Evolutionary conservation across 208 protist genomes (phyloP).

Genomic region (Leptomonas seymouri): DNA sequence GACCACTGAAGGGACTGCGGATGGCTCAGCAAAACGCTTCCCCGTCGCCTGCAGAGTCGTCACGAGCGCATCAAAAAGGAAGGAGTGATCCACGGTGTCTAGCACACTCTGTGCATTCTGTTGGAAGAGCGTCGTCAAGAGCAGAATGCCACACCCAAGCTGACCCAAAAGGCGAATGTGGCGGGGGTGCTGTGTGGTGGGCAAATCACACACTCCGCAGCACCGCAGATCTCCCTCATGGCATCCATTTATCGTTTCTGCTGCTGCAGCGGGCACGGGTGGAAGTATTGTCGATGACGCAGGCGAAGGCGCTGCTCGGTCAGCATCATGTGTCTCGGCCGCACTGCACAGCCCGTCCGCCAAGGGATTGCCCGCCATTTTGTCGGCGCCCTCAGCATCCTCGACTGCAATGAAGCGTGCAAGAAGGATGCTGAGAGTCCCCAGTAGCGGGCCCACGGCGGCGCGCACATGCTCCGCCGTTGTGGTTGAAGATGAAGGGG

Average conservation of each 20-base stretch:
- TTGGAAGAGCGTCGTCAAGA: slow-evolving; percentile 44
- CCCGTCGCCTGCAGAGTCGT: slow-evolving; percentile 36
- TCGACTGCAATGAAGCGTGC: slow-evolving; percentile 41
- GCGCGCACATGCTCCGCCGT: slow-evolving; percentile 14
- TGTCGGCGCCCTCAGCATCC: not conserved
- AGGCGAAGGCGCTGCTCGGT: not conserved
- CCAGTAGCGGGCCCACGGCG: slow-evolving; percentile 14
- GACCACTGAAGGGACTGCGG: not conserved
- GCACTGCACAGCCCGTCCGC: not conserved
- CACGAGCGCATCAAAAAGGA: slow-evolving; percentile 60
- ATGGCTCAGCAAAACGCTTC: slow-evolving; percentile 15
- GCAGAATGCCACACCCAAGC: slow-evolving; percentile 49
- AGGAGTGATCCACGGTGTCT: slow-evolving; percentile 60
- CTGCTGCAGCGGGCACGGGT: not conserved
- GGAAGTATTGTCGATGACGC: not conserved
- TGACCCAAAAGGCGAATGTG: slow-evolving; percentile 39
- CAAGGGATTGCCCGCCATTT: not conserved
- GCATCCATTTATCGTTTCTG: no score
- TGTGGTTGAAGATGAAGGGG: no score
- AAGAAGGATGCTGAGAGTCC: slow-evolving; percentile 39
- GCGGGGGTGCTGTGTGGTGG: not conserved
- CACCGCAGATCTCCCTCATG: not conserved
- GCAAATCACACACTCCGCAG: not conserved
- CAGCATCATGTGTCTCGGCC: not conserved
- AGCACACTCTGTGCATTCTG: slow-evolving; percentile 37